Evolutionary conservation across 345 rosid species (phyloP).

Genomic region (Boechera stricta): DNA sequence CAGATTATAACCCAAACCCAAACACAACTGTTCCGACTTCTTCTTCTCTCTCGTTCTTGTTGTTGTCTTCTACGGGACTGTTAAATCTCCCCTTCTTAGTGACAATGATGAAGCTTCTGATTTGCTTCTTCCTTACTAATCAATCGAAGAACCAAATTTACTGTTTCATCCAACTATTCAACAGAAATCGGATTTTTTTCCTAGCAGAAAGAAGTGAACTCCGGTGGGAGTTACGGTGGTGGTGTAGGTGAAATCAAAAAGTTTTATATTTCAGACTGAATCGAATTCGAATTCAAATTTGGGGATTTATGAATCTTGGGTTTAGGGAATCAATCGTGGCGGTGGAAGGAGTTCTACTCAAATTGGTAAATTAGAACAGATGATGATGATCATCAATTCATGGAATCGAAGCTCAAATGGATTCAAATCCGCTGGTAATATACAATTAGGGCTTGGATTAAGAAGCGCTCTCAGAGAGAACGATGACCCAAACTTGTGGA

Average conservation of each 20-base stretch:
- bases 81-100: conserved; percentile 42
- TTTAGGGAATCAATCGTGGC: not conserved
- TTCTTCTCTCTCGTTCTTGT: too few species aligned
- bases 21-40: too few species aligned
- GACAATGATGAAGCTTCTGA: conserved; percentile 62
- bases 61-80: conserved; percentile 40
- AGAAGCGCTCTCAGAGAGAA: conserved; percentile 34
- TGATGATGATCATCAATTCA: conserved; percentile 32
- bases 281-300: conserved; percentile 35
- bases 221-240: conserved; percentile 42
- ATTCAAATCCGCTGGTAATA: conserved; percentile 44
- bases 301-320: conserved; percentile 15
- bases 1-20: too few species aligned
- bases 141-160: conserved; percentile 60
- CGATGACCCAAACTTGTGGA: conserved; percentile 51
- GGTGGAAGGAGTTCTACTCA: not conserved
- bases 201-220: conserved; percentile 48
- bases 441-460: conserved; percentile 47
- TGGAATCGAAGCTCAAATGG: conserved; percentile 51
- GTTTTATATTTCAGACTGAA: conserved; percentile 41
- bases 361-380: conserved; percentile 38
- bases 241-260: conserved; percentile 31
- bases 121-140: conserved; percentile 64
- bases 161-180: conserved; percentile 54
- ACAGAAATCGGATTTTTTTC: conserved; percentile 43